These are phyloP conservation scores for Cyphellophora attinorum DNA, from an alignment of 2,329 filamentous ascomycete species.

Conservation along the genomic window DNA sequence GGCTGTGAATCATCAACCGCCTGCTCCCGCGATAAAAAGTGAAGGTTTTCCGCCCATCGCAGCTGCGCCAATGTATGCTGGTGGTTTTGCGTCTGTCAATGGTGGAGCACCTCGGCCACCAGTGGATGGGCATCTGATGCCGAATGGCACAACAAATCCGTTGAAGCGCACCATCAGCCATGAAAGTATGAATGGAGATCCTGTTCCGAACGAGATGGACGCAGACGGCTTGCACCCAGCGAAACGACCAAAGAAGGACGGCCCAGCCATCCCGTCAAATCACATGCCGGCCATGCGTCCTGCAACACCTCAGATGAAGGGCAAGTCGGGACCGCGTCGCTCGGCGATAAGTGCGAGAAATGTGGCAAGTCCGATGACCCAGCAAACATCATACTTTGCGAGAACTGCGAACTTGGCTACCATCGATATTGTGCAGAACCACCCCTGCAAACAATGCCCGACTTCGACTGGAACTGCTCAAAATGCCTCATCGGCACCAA, in stretches of 20 bases:
- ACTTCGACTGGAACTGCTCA: constrained; percentile 91
- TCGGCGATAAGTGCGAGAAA: constrained; percentile 68
- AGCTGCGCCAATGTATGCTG: background rate
- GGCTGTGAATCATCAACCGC: constrained; percentile 28
- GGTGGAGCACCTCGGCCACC: constrained; percentile 24
- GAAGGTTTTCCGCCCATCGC: constrained; percentile 34
- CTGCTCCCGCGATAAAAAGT: constrained; percentile 30
- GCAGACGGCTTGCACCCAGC: constrained; percentile 66
- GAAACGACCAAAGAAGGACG: constrained; percentile 79
- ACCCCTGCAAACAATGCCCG: constrained; percentile 64
- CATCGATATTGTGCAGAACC: constrained; percentile 86
- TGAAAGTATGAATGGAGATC: constrained; percentile 32
- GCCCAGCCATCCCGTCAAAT: constrained; percentile 83
- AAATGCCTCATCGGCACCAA: constrained; percentile 91
- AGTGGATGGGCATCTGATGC: constrained; percentile 6
- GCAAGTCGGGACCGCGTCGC: constrained; percentile 47
- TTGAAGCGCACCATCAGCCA: constrained; percentile 70
- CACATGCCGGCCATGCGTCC: constrained; percentile 90
- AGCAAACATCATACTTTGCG: constrained; percentile 66
- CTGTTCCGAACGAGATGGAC: constrained; percentile 30
- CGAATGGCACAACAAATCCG: constrained; percentile 31
- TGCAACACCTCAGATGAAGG: constrained; percentile 50
- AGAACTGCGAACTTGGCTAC: constrained; percentile 82
- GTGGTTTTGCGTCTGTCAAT: constrained; percentile 52
- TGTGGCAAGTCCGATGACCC: constrained; percentile 72